Percentiles rank a stretch among this genome's conserved stretches.
Conservation (phyloP, 1,139 yeast species). For the Nakaseomyces bracarensis region DNA sequence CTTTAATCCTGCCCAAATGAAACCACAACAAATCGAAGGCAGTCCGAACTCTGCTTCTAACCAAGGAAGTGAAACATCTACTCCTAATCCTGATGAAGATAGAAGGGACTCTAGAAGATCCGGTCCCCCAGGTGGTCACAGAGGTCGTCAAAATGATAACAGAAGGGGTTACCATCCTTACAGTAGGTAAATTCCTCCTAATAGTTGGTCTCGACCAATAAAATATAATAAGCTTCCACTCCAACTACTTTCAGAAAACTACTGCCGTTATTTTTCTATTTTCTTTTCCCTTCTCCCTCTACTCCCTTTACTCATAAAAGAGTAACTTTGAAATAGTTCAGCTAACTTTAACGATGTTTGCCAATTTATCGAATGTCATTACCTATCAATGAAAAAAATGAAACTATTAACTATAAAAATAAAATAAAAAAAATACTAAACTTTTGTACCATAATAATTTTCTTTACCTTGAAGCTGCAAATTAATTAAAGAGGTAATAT, state of each 20-base stretch:
- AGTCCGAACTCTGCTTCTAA: neutral
- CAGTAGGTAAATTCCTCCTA: constrained; percentile 18
- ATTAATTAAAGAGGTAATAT: neutral
- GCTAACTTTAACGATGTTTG: too few species aligned
- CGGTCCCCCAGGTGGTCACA: constrained; percentile 15
- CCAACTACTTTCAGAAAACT: too few species aligned
- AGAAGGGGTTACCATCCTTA: constrained; percentile 25
- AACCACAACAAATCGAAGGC: constrained; percentile 5
- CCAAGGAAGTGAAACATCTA: constrained; percentile 7
- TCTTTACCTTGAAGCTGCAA: neutral
- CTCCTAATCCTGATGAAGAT: constrained; percentile 34
- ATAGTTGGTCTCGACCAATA: too few species aligned
- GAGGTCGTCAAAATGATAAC: constrained; percentile 18
- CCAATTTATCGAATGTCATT: too few species aligned
- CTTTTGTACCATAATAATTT: constrained; percentile 3
- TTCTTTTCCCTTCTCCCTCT: neutral
- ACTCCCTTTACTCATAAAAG: neutral
- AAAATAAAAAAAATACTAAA: neutral
- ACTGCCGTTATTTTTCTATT: too few species aligned
- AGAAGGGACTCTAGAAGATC: constrained; percentile 15
- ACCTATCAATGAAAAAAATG: too few species aligned
- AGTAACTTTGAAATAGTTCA: neutral
- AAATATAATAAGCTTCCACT: too few species aligned
- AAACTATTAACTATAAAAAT: too few species aligned
- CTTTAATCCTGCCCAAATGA: constrained; percentile 31